These are phyloP conservation scores for Calonectria hongkongensis DNA, from an alignment of 2,329 filamentous ascomycete genomes.

Conservation along the genomic window DNA sequence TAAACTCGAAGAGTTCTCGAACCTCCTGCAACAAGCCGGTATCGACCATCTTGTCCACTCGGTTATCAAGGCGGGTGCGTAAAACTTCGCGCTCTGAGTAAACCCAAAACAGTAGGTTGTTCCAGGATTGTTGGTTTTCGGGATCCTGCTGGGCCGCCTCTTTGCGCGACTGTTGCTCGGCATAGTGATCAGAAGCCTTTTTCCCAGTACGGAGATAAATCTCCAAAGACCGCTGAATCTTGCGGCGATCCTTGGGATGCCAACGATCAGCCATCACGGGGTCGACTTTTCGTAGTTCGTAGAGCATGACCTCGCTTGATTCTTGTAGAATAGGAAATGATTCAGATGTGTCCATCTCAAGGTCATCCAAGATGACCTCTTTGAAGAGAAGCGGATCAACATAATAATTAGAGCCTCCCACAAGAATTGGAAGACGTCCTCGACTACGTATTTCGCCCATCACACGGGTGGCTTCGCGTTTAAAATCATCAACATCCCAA, in stretches of 20 bases:
- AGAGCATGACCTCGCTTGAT: conserved; percentile 82
- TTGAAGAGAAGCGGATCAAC: conserved; percentile 89
- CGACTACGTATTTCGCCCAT: conserved; percentile 87
- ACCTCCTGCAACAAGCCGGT: conserved; percentile 71
- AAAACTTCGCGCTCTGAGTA: conserved; percentile 83
- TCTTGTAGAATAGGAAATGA: conserved; percentile 83
- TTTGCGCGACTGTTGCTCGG: conserved; percentile 77
- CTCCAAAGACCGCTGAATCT: conserved; percentile 91
- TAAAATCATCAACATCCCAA: conserved; percentile 89
- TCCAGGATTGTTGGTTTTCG: conserved; percentile 61
- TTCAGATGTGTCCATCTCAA: conserved; percentile 59
- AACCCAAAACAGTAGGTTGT: conserved; percentile 89
- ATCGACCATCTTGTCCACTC: conserved; percentile 90
- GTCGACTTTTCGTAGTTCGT: conserved; percentile 86
- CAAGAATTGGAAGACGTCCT: conserved; percentile 90
- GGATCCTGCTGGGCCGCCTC: conserved; percentile 51
- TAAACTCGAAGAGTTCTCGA: conserved; percentile 66
- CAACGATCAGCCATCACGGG: conserved; percentile 92
- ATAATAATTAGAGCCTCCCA: conserved; percentile 97
- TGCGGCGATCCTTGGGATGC: conserved; percentile 95
- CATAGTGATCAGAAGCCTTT: conserved; percentile 90
- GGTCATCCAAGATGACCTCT: conserved; percentile 73
- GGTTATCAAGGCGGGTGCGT: conserved; percentile 80
- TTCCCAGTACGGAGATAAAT: conserved; percentile 90
- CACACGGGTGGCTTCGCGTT: conserved; percentile 78